phyloP scores from a whole-genome alignment of 768 basidiomycete species.

The Auricularia heimuer region DNA sequence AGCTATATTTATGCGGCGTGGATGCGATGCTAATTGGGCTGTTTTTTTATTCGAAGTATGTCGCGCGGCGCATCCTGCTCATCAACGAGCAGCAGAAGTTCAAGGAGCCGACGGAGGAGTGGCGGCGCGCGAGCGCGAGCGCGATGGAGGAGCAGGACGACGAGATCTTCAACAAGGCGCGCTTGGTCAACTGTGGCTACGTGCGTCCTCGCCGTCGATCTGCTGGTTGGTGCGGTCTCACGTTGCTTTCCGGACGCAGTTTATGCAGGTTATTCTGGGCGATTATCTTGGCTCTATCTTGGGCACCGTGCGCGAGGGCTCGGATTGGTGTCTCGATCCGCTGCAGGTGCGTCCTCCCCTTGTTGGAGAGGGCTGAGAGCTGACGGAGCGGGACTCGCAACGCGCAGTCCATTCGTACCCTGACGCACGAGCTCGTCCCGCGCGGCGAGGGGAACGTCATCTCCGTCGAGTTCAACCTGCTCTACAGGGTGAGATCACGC shows the following conservation, averaged over 20 bases:
- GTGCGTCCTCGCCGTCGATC: neutral
- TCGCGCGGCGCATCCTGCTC: conserved; percentile 63
- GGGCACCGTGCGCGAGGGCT: conserved; percentile 65
- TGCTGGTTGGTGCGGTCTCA: conserved; percentile 50
- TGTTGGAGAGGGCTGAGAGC: neutral
- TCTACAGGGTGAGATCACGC: conserved; percentile 45
- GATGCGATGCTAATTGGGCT: conserved; percentile 16
- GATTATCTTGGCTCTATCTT: conserved; percentile 77
- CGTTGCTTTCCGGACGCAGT: conserved; percentile 60
- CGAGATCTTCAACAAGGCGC: conserved; percentile 28
- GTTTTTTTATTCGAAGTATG: conserved; percentile 42
- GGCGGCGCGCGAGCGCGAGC: conserved; percentile 15
- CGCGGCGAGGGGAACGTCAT: conserved; percentile 73
- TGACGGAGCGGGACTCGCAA: neutral
- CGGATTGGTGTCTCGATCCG: conserved; percentile 65
- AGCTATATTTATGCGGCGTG: too few species aligned
- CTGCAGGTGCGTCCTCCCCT: conserved; percentile 41
- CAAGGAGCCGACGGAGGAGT: conserved; percentile 40
- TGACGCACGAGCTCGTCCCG: conserved; percentile 59
- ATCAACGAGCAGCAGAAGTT: conserved; percentile 70
- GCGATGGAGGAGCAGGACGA: conserved; percentile 15
- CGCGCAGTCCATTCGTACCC: conserved; percentile 50
- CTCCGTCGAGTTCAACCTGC: conserved; percentile 82
- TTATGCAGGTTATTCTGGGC: conserved; percentile 63
- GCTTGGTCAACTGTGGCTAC: neutral